Conservation (phyloP, 2,329 filamentous ascomycete genomes). For the Cercospora sp. region DNA sequence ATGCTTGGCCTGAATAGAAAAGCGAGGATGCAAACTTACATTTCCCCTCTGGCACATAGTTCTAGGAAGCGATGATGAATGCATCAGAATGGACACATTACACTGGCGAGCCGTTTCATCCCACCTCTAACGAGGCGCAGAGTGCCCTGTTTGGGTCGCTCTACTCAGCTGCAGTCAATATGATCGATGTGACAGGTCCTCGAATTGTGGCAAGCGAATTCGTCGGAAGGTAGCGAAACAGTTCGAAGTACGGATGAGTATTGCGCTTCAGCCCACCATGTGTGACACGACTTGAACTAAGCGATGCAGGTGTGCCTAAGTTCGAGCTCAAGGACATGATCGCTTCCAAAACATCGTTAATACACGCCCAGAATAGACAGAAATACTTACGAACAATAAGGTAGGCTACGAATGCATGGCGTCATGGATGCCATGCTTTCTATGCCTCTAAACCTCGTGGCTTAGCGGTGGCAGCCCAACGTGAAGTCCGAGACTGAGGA, state of each 20-base stretch:
- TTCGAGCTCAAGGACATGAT: not conserved
- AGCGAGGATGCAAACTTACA: not conserved
- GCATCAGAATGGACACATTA: not conserved
- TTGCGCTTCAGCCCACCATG: not conserved
- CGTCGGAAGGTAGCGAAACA: not conserved
- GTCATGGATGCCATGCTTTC: not conserved
- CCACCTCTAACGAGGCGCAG: not conserved
- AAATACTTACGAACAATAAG: not conserved
- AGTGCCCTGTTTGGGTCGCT: not conserved
- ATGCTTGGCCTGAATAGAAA: not conserved
- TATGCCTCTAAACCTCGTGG: not conserved
- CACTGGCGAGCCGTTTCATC: not conserved
- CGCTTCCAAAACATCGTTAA: not conserved
- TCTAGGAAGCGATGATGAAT: not conserved
- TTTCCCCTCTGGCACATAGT: not conserved
- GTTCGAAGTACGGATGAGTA: not conserved
- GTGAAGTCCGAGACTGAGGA: not conserved
- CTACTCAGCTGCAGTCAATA: not conserved
- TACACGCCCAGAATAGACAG: not conserved
- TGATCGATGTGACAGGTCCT: not conserved
- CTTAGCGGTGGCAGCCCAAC: not conserved
- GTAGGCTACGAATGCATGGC: not conserved
- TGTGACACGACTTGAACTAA: not conserved
- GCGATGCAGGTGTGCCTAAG: not conserved
- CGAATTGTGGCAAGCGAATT: not conserved